Percentiles rank a stretch among this genome's conserved stretches.
phyloP scores from a whole-genome alignment of 148 eudicot genomes.

The Pouteria glomerata region DNA sequence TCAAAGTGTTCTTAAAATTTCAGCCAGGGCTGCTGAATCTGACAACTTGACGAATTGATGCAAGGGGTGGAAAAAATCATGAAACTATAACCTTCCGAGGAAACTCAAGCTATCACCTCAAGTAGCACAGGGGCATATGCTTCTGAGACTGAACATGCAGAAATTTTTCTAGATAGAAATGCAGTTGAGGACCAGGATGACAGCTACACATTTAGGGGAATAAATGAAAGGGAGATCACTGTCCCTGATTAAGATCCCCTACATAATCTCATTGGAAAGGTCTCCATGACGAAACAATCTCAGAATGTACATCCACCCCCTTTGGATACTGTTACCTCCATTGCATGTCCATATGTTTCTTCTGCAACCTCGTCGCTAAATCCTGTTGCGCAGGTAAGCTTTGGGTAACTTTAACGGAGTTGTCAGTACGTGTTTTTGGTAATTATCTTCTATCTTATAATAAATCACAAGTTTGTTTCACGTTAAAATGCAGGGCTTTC shows the following conservation, averaged over 20 bases:
- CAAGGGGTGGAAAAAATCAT: constrained; percentile 23
- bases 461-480: no score
- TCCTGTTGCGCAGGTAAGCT: constrained; percentile 17
- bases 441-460: not conserved
- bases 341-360: constrained; percentile 10
- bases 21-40: constrained; percentile 22
- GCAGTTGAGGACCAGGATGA: constrained; percentile 10
- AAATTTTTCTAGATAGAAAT: constrained; percentile 13
- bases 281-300: constrained; percentile 2
- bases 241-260: constrained; percentile 3
- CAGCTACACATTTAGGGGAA: constrained; percentile 2
- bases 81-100: constrained; percentile 9
- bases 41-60: constrained; percentile 21
- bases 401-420: not conserved
- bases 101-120: constrained; percentile 15
- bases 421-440: not conserved
- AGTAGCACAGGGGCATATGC: constrained; percentile 15
- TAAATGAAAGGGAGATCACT: constrained; percentile 12
- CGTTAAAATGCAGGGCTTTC: constrained; percentile 9
- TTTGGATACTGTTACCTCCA: not conserved
- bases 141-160: constrained; percentile 21
- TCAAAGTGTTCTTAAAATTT: constrained; percentile 17
- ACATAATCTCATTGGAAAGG: not conserved
- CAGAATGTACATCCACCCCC: constrained; percentile 3
- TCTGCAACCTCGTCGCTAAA: constrained; percentile 13